Evolutionary conservation across 257 asterid genomes (phyloP).

Genomic region (Cynanchum wilfordii): DNA sequence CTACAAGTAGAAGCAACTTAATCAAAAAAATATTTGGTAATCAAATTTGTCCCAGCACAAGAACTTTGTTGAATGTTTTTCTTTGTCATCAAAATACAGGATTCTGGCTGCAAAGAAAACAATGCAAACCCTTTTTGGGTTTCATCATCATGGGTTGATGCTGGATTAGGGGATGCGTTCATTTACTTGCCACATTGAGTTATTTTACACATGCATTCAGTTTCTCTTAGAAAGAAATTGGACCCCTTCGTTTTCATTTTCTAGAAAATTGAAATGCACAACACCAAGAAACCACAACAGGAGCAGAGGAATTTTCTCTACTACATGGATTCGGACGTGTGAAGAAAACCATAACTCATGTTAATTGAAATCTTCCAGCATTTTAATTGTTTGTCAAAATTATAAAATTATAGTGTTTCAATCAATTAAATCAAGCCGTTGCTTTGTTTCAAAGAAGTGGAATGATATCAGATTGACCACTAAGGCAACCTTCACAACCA

Average conservation of each 20-base stretch:
- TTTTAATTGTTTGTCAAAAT: neutral
- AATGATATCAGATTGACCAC: neutral
- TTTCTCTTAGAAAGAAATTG: neutral
- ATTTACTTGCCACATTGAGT: neutral
- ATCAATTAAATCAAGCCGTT: neutral
- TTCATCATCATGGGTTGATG: too few species aligned
- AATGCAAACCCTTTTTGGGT: too few species aligned
- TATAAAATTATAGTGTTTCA: neutral
- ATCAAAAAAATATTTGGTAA: neutral
- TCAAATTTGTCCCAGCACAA: neutral
- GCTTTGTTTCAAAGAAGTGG: neutral
- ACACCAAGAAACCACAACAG: neutral
- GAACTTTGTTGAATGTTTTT: neutral
- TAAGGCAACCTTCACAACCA: neutral
- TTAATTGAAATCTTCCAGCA: neutral
- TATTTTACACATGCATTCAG: neutral
- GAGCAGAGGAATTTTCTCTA: neutral
- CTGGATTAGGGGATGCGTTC: too few species aligned
- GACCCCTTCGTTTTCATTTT: neutral
- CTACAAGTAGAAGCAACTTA: neutral
- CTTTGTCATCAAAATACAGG: neutral
- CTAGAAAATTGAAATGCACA: neutral
- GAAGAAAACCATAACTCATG: neutral
- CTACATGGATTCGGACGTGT: neutral
- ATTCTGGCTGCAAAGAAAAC: too few species aligned